Conservation (phyloP, 108 stramenopile species). For the Pseudonitzschia delicatissima region DNA sequence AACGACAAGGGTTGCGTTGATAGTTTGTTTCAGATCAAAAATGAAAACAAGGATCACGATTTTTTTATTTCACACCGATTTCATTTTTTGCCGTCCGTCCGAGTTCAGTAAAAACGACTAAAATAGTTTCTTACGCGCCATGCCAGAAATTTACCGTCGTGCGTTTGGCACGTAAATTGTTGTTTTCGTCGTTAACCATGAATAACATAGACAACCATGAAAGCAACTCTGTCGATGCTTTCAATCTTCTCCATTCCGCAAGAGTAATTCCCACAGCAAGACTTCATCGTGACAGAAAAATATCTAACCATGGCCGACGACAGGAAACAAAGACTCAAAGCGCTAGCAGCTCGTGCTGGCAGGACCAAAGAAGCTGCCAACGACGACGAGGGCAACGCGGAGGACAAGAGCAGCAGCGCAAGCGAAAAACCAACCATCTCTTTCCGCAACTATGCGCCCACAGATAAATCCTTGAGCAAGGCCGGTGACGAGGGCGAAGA, state of each 20-base stretch:
- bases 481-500: constrained; percentile 24
- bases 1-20: neutral
- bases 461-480: constrained; percentile 25
- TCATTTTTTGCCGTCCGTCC: no score
- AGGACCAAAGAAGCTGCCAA: constrained; percentile 27
- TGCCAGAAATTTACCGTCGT: no score
- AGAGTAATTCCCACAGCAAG: no score
- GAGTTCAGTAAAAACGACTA: no score
- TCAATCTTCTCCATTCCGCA: no score
- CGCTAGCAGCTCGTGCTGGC: constrained; percentile 71
- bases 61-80: no score
- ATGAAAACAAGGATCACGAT: no score
- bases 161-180: no score
- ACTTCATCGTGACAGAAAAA: neutral
- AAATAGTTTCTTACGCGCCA: no score
- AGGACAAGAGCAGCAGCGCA: neutral
- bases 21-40: neutral
- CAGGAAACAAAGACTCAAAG: constrained; percentile 72
- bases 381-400: constrained; percentile 5
- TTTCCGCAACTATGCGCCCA: constrained; percentile 75
- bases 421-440: constrained; percentile 24
- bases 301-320: constrained; percentile 45
- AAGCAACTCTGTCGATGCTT: no score
- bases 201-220: no score
- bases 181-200: no score